Evolutionary conservation across 2,329 filamentous ascomycete species (phyloP).

Genomic region (Colletotrichum tamarilloi): DNA sequence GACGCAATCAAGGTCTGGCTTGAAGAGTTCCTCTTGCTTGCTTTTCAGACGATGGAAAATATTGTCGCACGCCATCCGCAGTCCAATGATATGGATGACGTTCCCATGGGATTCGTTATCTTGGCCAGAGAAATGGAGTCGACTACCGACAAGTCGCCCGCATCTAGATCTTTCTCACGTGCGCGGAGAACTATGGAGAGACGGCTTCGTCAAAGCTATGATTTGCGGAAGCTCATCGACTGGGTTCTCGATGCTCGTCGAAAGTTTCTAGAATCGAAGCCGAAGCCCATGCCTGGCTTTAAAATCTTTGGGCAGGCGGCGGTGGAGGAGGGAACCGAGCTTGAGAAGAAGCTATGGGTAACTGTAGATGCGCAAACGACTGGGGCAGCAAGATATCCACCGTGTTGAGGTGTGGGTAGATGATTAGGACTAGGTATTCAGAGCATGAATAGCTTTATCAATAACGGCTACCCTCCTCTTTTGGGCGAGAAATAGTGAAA

Average conservation of each 20-base stretch:
- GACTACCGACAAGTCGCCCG: not conserved
- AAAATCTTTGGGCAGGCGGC: slow-evolving; percentile 1
- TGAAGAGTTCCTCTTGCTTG: slow-evolving; percentile 12
- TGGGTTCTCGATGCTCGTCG: slow-evolving; percentile 16
- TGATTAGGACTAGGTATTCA: too few species aligned
- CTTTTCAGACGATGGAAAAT: slow-evolving; percentile 1
- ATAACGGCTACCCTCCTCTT: too few species aligned
- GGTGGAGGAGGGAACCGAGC: not conserved
- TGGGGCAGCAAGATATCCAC: not conserved
- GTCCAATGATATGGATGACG: slow-evolving; percentile 13
- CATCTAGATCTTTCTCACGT: not conserved
- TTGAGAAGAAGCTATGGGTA: slow-evolving; percentile 22
- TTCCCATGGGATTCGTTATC: slow-evolving; percentile 10
- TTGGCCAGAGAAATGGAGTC: slow-evolving; percentile 17
- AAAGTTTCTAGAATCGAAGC: slow-evolving; percentile 3
- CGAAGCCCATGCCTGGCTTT: slow-evolving; percentile 22
- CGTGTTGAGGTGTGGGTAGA: not conserved
- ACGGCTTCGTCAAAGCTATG: slow-evolving; percentile 4
- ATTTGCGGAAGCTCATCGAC: slow-evolving; percentile 12
- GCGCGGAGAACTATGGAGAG: slow-evolving; percentile 20
- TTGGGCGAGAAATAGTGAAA: too few species aligned
- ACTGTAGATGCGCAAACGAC: not conserved
- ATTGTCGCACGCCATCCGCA: not conserved
- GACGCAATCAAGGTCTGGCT: slow-evolving; percentile 18
- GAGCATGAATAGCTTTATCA: not conserved